Conservation (phyloP, 768 basidiomycete species). For the Podaxis pistillaris region DNA sequence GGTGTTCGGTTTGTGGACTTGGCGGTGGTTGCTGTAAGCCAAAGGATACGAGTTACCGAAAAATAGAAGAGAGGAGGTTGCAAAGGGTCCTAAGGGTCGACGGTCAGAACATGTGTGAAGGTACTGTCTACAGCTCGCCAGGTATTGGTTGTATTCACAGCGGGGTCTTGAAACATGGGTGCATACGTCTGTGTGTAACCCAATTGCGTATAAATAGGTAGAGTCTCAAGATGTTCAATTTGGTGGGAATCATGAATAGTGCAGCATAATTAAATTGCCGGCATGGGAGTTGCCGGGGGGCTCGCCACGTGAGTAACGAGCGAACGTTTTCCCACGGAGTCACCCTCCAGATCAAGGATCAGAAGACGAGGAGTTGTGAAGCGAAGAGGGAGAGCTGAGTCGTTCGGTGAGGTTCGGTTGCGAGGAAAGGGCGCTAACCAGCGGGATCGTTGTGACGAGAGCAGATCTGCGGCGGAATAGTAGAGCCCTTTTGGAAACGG, state of each 20-base stretch:
- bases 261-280: not conserved
- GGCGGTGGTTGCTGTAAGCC: too few relatives aligned
- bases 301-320: constrained; percentile 5
- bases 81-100: too few relatives aligned
- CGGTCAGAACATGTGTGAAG: too few relatives aligned
- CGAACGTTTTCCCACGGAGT: not conserved
- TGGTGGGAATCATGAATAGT: constrained; percentile 1
- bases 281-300: constrained; percentile 4
- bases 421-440: not conserved
- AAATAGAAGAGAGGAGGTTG: too few relatives aligned
- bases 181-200: not conserved
- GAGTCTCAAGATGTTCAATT: not conserved
- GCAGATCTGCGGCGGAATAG: not conserved
- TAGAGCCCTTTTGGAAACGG: constrained; percentile 11
- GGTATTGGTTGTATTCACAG: too few relatives aligned
- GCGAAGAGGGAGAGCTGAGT: not conserved
- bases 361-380: not conserved
- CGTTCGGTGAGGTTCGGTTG: not conserved
- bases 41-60: too few relatives aligned
- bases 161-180: not conserved
- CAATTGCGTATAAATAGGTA: not conserved
- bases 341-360: not conserved
- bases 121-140: too few relatives aligned
- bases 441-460: not conserved
- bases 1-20: too few relatives aligned